Base-by-base conservation (phyloP, 2,329 filamentous ascomycete species). In the Rhinocladiella similis region DNA sequence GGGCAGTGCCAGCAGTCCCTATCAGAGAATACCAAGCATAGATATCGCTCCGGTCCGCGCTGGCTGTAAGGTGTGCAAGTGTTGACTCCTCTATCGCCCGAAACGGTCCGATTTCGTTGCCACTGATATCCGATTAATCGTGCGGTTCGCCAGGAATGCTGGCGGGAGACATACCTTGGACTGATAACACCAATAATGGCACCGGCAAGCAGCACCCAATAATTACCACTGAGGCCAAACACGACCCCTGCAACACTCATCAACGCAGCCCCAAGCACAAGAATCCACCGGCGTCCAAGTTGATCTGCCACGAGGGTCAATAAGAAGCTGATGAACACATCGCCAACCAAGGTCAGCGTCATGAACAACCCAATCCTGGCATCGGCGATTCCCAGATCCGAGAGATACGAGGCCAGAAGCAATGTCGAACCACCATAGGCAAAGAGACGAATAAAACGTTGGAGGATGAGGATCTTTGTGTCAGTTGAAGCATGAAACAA, bases 91-190 rank as follows among this genome's bases (percentile, higher is more conserved):
- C 84, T 20, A 86, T 76, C 18, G 83, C 83, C 22, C 80, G 75
- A 57, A 86, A 86, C 0, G 83, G 83, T 0, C 83, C 83, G 43
- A 86, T 85, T 65, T 87, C 84, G 58, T 83, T 85, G 3, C 83
- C 84, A 65, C 81, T 82, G 18, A 29, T 16, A 13, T 22, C 22
- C 38, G 22, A 18, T 19, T 3, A 75, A 68, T 14, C 14, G 4
- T 22, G 41, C 10, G 5, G 4, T 9, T 5, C 41, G 5, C 4
- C 4, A 25, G 43, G 19, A 42, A 7, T 22, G 18, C 5, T 16
- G 22, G 12, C 2, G 20, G 5, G 13, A 16, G 85, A 51, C 56
- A 5, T 51, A 62, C 59, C 60, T 84, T 0, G 69, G 1, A 68
- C 82, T 85, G 27, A 87, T 83, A 39, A 87, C 83, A 3, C 84